Percentiles rank a stretch among this genome's conserved stretches.
Evolutionary conservation across 2,329 filamentous ascomycete species (phyloP).

Genomic region (Apiospora kogelbergensis): DNA sequence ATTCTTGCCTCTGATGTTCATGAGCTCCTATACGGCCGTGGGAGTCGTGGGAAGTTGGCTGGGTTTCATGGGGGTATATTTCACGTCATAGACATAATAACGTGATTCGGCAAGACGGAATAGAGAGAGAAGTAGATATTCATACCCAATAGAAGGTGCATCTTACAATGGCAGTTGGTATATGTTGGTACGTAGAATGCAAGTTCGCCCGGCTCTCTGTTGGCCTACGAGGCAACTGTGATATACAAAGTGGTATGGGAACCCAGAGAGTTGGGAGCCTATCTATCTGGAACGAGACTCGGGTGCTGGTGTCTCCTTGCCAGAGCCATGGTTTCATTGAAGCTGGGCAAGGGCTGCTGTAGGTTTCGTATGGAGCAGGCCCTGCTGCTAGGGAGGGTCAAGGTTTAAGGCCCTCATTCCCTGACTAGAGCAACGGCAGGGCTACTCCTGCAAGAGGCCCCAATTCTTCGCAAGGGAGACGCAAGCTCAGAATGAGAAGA

Average conservation of each 20-base stretch:
- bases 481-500: not conserved
- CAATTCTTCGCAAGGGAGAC: slow-evolving; percentile 2
- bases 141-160: slow-evolving; percentile 7
- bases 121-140: not conserved
- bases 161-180: not conserved
- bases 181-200: not conserved
- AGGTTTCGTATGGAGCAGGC: not conserved
- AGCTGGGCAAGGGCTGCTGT: not conserved
- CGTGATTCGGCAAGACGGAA: slow-evolving; percentile 1
- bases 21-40: slow-evolving; percentile 87
- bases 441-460: not conserved
- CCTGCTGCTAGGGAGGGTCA: slow-evolving; percentile 4
- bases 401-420: slow-evolving; percentile 3
- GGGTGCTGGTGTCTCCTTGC: not conserved
- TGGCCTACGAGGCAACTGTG: not conserved
- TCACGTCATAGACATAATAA: slow-evolving; percentile 49
- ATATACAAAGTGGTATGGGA: not conserved
- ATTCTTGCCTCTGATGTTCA: slow-evolving; percentile 96
- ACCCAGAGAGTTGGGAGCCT: not conserved
- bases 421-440: not conserved
- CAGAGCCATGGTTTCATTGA: not conserved
- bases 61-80: slow-evolving; percentile 91
- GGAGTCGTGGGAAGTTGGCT: slow-evolving; percentile 97
- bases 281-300: no score
- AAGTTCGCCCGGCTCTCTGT: no score